These are phyloP conservation scores for Agaricus subrufescens DNA, from an alignment of 768 basidiomycete species.

Conservation along the genomic window DNA sequence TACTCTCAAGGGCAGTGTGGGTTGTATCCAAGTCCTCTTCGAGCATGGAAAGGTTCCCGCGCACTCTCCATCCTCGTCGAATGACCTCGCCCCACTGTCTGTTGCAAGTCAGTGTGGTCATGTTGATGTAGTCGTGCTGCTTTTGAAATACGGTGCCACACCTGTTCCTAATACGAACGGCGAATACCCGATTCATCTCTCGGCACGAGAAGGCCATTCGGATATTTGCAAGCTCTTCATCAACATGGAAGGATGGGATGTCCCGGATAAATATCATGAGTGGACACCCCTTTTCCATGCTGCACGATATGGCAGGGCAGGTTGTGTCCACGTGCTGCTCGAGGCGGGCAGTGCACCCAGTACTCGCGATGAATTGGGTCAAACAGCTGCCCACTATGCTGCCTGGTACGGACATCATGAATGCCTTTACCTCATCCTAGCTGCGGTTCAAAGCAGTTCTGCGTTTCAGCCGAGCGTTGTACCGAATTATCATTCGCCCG, in stretches of 20 bases:
- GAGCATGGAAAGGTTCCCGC: slow-evolving; percentile 63
- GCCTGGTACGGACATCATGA: slow-evolving; percentile 90
- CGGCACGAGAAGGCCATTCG: slow-evolving; percentile 87
- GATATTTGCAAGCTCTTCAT: slow-evolving; percentile 80
- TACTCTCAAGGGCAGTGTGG: slow-evolving; percentile 77
- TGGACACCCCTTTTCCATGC: slow-evolving; percentile 98
- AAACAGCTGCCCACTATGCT: slow-evolving; percentile 87
- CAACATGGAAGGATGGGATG: slow-evolving; percentile 73
- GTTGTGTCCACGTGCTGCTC: slow-evolving; percentile 74
- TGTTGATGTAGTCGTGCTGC: slow-evolving; percentile 70
- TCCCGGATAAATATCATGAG: slow-evolving; percentile 93
- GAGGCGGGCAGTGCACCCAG: slow-evolving; percentile 76
- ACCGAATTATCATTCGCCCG: slow-evolving; percentile 32
- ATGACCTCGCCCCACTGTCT: slow-evolving; percentile 81
- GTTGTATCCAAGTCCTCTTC: slow-evolving; percentile 80
- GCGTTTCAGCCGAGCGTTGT: slow-evolving; percentile 16
- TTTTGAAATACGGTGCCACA: slow-evolving; percentile 73
- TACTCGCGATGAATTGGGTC: slow-evolving; percentile 77
- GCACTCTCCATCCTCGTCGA: slow-evolving; percentile 50
- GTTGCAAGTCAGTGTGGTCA: slow-evolving; percentile 91
- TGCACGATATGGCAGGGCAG: slow-evolving; percentile 75
- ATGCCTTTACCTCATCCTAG: slow-evolving; percentile 60
- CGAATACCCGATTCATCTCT: slow-evolving; percentile 95
- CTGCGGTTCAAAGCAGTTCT: slow-evolving; percentile 30
- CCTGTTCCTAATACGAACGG: slow-evolving; percentile 88